Evolutionary conservation across 2,329 filamentous ascomycete species (phyloP).

Genomic region (Phoma sp.): DNA sequence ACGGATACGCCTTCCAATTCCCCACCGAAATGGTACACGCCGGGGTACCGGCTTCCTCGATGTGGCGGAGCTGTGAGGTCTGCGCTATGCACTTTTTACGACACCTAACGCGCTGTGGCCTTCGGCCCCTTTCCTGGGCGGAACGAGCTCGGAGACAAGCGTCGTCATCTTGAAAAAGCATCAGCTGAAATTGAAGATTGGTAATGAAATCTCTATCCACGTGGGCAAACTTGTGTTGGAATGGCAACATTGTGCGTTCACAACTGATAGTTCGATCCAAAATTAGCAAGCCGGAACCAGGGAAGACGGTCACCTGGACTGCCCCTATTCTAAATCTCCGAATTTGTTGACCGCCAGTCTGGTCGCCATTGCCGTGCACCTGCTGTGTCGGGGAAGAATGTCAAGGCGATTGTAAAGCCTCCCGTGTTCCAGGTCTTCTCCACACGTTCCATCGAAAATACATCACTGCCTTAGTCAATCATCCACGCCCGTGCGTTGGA

Average conservation of each 20-base stretch:
- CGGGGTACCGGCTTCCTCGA: slow-evolving; percentile 14
- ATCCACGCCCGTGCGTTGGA: slow-evolving; percentile 16
- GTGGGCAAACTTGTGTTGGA: slow-evolving; percentile 5
- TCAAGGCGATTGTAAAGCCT: slow-evolving; percentile 17
- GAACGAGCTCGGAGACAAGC: slow-evolving; percentile 11
- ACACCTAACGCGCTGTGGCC: slow-evolving; percentile 10
- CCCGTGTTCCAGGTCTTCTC: slow-evolving; percentile 17
- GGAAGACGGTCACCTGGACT: slow-evolving; percentile 16
- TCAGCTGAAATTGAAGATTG: slow-evolving; percentile 11
- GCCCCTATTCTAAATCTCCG: slow-evolving; percentile 17
- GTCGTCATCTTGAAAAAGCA: slow-evolving; percentile 15
- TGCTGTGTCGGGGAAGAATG: slow-evolving; percentile 20
- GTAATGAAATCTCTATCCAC: slow-evolving; percentile 9
- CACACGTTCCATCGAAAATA: slow-evolving; percentile 20
- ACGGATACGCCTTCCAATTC: slow-evolving; percentile 11
- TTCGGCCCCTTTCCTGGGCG: slow-evolving; percentile 15
- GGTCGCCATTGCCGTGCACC: slow-evolving; percentile 19
- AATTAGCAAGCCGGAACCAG: slow-evolving; percentile 10
- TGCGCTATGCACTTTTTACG: slow-evolving; percentile 13
- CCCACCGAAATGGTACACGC: slow-evolving; percentile 10
- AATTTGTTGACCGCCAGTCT: slow-evolving; percentile 21
- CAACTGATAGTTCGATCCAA: slow-evolving; percentile 12
- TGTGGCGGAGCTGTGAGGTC: slow-evolving; percentile 13
- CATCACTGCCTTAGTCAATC: slow-evolving; percentile 17
- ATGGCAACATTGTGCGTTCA: slow-evolving; percentile 14